These are phyloP conservation scores for Maudiozyma serrabonitensis DNA, from an alignment of 805 yeast genomes.

Conservation along the genomic window DNA sequence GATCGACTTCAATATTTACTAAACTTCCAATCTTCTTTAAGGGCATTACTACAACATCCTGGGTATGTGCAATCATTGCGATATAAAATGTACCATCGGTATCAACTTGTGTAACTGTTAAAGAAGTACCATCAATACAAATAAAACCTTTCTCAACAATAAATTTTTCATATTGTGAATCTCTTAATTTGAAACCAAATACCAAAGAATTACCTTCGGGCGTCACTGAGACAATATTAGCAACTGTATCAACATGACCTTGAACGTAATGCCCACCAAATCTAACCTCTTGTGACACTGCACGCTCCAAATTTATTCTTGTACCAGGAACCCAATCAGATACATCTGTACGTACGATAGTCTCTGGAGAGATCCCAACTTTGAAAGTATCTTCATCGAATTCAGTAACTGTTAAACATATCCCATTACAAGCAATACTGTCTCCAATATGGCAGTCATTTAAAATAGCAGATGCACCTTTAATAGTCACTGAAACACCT, in stretches of 20 bases:
- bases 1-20: slow-evolving; percentile 90
- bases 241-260: slow-evolving; percentile 92
- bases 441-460: slow-evolving; percentile 88
- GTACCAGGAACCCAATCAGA: slow-evolving; percentile 49
- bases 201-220: slow-evolving; percentile 71
- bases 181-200: slow-evolving; percentile 60
- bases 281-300: slow-evolving; percentile 65
- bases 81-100: slow-evolving; percentile 53
- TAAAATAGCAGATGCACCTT: slow-evolving; percentile 51
- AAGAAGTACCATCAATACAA: slow-evolving; percentile 84
- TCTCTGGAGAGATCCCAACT: slow-evolving; percentile 90
- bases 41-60: slow-evolving; percentile 68
- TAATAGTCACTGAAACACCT: slow-evolving; percentile 63
- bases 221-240: slow-evolving; percentile 42
- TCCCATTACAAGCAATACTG: slow-evolving; percentile 82
- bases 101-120: slow-evolving; percentile 78
- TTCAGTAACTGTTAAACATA: slow-evolving; percentile 85
- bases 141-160: slow-evolving; percentile 95
- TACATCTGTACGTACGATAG: slow-evolving; percentile 70
- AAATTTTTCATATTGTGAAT: slow-evolving; percentile 48
- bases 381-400: slow-evolving; percentile 55
- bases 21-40: slow-evolving; percentile 47
- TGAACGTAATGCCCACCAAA: slow-evolving; percentile 97
- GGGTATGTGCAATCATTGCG: slow-evolving; percentile 89
- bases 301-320: slow-evolving; percentile 83